phyloP scores from a whole-genome alignment of 1,139 yeast genomes.

The Fermentozyma sake region DNA sequence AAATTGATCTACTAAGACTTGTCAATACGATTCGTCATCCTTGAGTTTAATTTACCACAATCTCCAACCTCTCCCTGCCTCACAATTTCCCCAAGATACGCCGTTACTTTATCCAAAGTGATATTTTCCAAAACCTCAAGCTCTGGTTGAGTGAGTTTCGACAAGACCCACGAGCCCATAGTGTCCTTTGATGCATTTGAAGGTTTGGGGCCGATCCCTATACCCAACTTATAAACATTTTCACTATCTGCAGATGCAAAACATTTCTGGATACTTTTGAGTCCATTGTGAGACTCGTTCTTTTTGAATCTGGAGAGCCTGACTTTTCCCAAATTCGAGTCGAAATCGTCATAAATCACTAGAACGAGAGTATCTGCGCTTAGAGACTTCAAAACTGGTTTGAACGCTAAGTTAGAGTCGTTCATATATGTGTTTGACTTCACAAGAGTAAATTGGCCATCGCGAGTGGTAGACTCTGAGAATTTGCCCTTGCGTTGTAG shows the following conservation, averaged over 20 bases:
- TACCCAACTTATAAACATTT: constrained; percentile 27
- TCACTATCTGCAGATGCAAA: neutral
- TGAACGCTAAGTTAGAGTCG: constrained; percentile 31
- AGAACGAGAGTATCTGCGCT: constrained; percentile 15
- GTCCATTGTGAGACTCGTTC: constrained; percentile 41
- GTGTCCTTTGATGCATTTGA: constrained; percentile 26
- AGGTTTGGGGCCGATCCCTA: constrained; percentile 47
- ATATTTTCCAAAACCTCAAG: constrained; percentile 4
- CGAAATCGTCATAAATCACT: constrained; percentile 40
- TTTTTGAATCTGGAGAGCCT: constrained; percentile 25
- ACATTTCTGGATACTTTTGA: constrained; percentile 21
- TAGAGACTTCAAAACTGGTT: constrained; percentile 19
- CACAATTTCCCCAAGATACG: constrained; percentile 8
- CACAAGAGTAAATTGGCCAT: constrained; percentile 23
- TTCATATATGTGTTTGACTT: constrained; percentile 41
- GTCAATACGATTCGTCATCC: constrained; percentile 1
- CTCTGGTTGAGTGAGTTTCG: constrained; percentile 18
- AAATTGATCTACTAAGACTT: neutral
- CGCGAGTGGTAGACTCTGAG: constrained; percentile 21
- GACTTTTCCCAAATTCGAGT: constrained; percentile 25
- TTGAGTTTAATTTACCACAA: constrained; percentile 11
- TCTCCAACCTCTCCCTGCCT: constrained; percentile 8
- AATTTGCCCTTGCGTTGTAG: constrained; percentile 14
- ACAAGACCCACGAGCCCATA: constrained; percentile 41
- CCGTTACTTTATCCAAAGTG: constrained; percentile 3